Evolutionary conservation across 2,329 filamentous ascomycete species (phyloP).

Genomic region (Fusarium camptoceras): DNA sequence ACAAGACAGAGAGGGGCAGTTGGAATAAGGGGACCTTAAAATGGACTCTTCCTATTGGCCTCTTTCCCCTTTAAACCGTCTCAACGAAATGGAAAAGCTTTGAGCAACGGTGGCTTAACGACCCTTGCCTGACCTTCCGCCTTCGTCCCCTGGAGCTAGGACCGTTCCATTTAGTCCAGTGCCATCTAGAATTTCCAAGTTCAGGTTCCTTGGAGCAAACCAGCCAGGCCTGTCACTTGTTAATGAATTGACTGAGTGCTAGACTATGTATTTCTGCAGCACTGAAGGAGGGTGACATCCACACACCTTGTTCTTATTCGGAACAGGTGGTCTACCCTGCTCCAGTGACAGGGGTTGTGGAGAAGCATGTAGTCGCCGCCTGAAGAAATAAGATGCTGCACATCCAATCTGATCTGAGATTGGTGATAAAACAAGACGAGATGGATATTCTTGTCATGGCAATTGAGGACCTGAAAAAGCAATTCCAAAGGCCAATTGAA

Average conservation of each 20-base stretch:
- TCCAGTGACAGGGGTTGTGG: constrained; percentile 6
- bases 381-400: constrained; percentile 8
- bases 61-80: not conserved
- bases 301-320: constrained; percentile 33
- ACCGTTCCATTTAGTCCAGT: constrained; percentile 11
- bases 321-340: constrained; percentile 7
- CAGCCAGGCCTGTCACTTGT: not conserved
- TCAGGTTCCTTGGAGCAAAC: constrained; percentile 25
- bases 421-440: not conserved
- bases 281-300: constrained; percentile 29
- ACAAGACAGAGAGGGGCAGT: constrained; percentile 30
- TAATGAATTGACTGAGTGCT: not conserved
- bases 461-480: not conserved
- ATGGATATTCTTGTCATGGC: not conserved
- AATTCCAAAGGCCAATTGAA: not conserved
- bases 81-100: constrained; percentile 38
- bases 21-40: constrained; percentile 16
- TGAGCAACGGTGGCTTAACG: constrained; percentile 32
- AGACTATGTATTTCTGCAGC: not conserved
- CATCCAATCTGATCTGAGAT: constrained; percentile 7
- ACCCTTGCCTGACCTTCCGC: constrained; percentile 1
- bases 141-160: constrained; percentile 32
- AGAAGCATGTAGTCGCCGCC: not conserved
- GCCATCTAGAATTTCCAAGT: constrained; percentile 26
- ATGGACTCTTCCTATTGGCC: constrained; percentile 3